phyloP scores from a whole-genome alignment of 371 early-diverging fungal genomes.

The Phascolomyces articulosus region DNA sequence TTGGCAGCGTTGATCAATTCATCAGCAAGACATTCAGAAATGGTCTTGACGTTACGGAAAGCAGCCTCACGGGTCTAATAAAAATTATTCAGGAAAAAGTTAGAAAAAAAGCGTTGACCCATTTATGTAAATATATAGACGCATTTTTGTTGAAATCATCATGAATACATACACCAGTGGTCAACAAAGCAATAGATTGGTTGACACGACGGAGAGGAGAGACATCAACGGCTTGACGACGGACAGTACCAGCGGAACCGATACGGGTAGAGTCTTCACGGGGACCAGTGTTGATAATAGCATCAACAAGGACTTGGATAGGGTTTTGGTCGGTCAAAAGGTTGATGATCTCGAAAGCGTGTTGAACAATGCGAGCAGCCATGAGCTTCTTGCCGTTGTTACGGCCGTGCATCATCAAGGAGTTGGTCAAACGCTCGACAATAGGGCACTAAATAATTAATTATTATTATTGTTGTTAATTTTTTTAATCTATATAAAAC shows the following conservation, averaged over 20 bases:
- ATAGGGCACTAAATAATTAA: constrained; percentile 86
- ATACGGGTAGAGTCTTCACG: constrained; percentile 99
- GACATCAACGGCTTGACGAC: constrained; percentile 99
- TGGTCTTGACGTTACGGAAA: constrained; percentile 82
- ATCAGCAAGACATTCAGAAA: constrained; percentile 99
- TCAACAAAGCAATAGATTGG: constrained; percentile 96
- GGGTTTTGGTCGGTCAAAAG: constrained; percentile 99
- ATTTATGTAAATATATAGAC: too few species aligned
- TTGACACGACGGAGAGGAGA: constrained; percentile 99
- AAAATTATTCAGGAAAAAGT: too few species aligned
- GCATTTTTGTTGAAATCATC: too few species aligned
- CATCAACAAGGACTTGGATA: constrained; percentile 99
- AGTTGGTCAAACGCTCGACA: constrained; percentile 99
- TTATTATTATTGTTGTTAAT: not conserved
- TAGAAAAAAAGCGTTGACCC: too few species aligned
- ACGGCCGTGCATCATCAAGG: constrained; percentile 99
- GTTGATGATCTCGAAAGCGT: constrained; percentile 99
- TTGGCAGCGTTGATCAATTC: constrained; percentile 99
- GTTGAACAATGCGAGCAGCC: constrained; percentile 98
- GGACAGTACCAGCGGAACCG: constrained; percentile 99
- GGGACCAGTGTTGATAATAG: constrained; percentile 99
- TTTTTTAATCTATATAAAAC: too few species aligned
- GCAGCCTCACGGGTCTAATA: constrained; percentile 38
- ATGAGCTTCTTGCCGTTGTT: constrained; percentile 99
- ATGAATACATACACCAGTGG: constrained; percentile 86